These are phyloP conservation scores for Dothidotthia symphoricarpi DNA, from an alignment of 2,329 filamentous ascomycete species.

Conservation along the genomic window DNA sequence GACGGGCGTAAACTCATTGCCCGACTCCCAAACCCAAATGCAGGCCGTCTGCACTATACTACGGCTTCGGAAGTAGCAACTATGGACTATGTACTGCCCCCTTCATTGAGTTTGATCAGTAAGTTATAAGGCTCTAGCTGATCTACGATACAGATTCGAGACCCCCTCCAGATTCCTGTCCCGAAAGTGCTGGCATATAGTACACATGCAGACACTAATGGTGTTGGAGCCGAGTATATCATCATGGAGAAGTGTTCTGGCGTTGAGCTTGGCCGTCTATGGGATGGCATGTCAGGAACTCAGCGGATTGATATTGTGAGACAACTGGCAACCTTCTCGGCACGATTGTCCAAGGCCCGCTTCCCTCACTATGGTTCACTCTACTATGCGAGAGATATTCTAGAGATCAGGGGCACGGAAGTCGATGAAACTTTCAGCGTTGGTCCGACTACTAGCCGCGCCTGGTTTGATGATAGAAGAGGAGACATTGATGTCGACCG, in stretches of 20 bases:
- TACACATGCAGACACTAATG: constrained; percentile 14
- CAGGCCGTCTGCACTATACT: constrained; percentile 9
- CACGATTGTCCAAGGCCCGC: constrained; percentile 9
- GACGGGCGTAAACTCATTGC: constrained; percentile 17
- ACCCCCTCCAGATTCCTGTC: constrained; percentile 22
- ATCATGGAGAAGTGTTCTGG: constrained; percentile 29
- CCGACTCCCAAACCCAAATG: constrained; percentile 19
- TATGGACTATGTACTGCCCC: constrained; percentile 13
- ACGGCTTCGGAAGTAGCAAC: constrained; percentile 23
- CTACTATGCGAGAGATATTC: constrained; percentile 37
- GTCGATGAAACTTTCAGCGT: constrained; percentile 39
- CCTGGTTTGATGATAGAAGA: constrained; percentile 40
- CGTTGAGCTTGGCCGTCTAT: constrained; percentile 27
- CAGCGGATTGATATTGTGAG: constrained; percentile 32
- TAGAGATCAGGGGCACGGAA: constrained; percentile 33
- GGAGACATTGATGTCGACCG: constrained; percentile 38
- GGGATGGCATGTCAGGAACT: constrained; percentile 29
- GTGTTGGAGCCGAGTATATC: constrained; percentile 27
- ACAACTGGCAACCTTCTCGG: constrained; percentile 1
- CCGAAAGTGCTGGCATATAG: constrained; percentile 26
- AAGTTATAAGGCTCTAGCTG: constrained; percentile 4
- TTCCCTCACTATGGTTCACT: constrained; percentile 34
- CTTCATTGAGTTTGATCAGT: constrained; percentile 1
- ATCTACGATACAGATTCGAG: constrained; percentile 10
- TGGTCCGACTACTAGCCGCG: constrained; percentile 37